Evolutionary conservation across 805 yeast genomes (phyloP), one percentile per base, ranked within the genome.

Genomic region (Nakazawaea pomicola): DNA sequence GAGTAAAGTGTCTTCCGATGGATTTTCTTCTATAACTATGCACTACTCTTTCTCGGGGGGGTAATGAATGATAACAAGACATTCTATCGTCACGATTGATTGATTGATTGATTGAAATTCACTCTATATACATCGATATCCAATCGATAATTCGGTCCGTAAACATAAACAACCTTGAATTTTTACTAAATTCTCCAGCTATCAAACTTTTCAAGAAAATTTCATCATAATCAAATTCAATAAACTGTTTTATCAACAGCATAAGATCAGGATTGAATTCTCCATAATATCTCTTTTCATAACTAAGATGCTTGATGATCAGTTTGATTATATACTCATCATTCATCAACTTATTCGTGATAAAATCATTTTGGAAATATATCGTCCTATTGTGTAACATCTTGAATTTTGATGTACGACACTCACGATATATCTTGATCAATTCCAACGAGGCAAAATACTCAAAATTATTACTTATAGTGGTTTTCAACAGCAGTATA

Each of bases 271-370:
- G 53, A 51, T 54, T 78, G 64, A 64, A 73, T 45, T 69, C 77
- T 49, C 74, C 79, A 52, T 82, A 83, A 72, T 81, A 84, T 33
- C 90, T 65, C 28, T 73, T 59, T 45, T 78, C 72, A 73, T 83
- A 84, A 42, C 85, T 72, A 17, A 79, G 62, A 23, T 74, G 59
- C 47, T 72, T 72, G 45, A 76, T 62, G 27, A 78, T 51, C 3
- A 70, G 44, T 21, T 64, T 65, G 11, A 76, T 49, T 8, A 74
- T 49, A 24, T 60, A 57, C 34, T 72, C 76, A 12, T 47, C 39
- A 57, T 41, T 17, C 36, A 49, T n/a, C 55, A 50, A 40, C 46
- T 43, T 41, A 34, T 36, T 34, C 31, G 41, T 42, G 36, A 18
- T 43, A 19, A 43, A 31, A 29, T 36, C 51, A 9, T 47, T 35